Evolutionary conservation across 306 rosid species (phyloP).

Genomic region (Corylus heterophylla): DNA sequence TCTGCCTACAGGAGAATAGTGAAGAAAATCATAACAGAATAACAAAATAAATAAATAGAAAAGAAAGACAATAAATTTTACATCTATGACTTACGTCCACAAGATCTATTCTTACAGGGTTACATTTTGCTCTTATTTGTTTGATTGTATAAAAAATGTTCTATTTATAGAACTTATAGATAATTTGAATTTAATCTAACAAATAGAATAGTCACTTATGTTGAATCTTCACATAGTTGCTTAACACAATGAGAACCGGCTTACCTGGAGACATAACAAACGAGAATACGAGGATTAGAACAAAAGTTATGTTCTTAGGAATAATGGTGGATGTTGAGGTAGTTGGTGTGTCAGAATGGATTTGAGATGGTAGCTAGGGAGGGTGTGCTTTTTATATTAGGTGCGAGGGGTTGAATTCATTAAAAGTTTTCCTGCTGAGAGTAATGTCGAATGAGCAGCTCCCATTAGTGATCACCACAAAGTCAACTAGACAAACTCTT

Average conservation of each 20-base stretch:
- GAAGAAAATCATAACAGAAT: too few species aligned
- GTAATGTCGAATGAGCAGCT: neutral
- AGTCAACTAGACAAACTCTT: conserved; percentile 21
- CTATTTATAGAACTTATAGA: too few species aligned
- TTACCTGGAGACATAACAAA: conserved; percentile 53
- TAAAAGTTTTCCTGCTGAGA: conserved; percentile 4
- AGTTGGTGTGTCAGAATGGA: too few species aligned
- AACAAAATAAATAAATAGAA: too few species aligned
- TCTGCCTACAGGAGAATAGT: conserved; percentile 35
- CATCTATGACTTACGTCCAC: too few species aligned
- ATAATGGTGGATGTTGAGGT: conserved; percentile 3
- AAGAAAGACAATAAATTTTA: too few species aligned
- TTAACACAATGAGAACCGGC: neutral
- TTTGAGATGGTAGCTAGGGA: too few species aligned
- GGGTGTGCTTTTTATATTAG: conserved; percentile 11
- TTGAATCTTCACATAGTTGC: neutral
- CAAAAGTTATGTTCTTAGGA: conserved; percentile 14
- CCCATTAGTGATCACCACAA: conserved; percentile 9
- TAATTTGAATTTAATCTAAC: too few species aligned
- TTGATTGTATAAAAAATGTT: too few species aligned
- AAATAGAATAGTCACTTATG: neutral
- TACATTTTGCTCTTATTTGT: too few species aligned
- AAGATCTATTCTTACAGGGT: too few species aligned
- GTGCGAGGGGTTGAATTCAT: neutral
- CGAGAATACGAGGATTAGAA: conserved; percentile 31